Base-by-base conservation (phyloP, 2,329 filamentous ascomycete species). In the Lanzia echinophila region DNA sequence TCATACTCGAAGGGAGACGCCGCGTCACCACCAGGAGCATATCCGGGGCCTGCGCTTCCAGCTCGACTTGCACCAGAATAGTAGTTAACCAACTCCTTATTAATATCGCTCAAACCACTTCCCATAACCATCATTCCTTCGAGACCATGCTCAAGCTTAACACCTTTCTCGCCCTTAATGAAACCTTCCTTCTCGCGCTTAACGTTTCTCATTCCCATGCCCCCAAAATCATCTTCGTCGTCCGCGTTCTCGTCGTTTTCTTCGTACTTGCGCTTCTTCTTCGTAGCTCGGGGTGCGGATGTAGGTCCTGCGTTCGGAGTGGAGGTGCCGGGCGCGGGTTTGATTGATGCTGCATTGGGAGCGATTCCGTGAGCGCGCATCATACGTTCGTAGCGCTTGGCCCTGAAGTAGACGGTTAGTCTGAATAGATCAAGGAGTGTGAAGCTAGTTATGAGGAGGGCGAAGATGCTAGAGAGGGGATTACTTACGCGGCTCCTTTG, bases 401-500 rank as follows among this genome's bases (percentile, higher is more conserved):
- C 79, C 1, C 84, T 87, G 63, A n/a, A n/a, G n/a, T n/a, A 53
- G 36, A 19, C 1, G 6, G 31, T 17, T 2, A 3, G 15, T 38
- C 13, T 50, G 17, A 44, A 31, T 17, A 10, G 19, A 4, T 13
- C 11, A 15, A 13, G 17, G 6, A 6, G 20, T 7, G 28, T 24
- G 41, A 31, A n/a, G 45, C 22, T 7, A 31, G 4, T 17, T 6
- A 32, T 32, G 15, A 36, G 22, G 47, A 19, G 45, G 34, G 32
- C 11, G 39, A 45, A n/a, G 15, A 1, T 6, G 15, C 3, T 13
- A 33, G 13, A 33, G 32, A 33, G 13, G 5, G 44, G 1, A 17
- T 34, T 24, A 78, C 84, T 76, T 77, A 88, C 86, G 84, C 85
- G 20, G 86, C 86, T 13, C 78, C 83, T 69, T 86, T 86, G 68